phyloP scores from a whole-genome alignment of 805 yeast genomes.

The Metschnikowia amazonensis region DNA sequence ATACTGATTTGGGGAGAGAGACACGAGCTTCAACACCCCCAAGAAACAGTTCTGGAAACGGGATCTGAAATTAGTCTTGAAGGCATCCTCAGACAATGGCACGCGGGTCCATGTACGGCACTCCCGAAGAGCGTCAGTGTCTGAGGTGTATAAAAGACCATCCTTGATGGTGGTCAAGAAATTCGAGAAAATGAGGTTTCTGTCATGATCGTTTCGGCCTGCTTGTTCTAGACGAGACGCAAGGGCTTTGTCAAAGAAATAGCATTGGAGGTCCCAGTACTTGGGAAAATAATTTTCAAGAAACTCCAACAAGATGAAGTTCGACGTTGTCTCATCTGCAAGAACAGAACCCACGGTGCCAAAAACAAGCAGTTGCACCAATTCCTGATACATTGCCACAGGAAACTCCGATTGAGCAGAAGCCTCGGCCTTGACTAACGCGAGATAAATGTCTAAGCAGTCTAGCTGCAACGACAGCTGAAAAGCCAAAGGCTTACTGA shows the following conservation, averaged over 20 bases:
- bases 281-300: slow-evolving; percentile 43
- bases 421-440: slow-evolving; percentile 55
- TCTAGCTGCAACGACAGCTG: slow-evolving; percentile 53
- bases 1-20: slow-evolving; percentile 53
- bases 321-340: slow-evolving; percentile 46
- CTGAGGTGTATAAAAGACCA: slow-evolving; percentile 21
- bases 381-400: slow-evolving; percentile 43
- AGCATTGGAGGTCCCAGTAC: slow-evolving; percentile 76
- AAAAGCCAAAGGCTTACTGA: slow-evolving; percentile 39
- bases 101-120: slow-evolving; percentile 26
- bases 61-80: slow-evolving; percentile 49
- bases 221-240: slow-evolving; percentile 8
- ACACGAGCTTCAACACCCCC: slow-evolving; percentile 45
- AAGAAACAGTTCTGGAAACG: slow-evolving; percentile 72
- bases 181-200: slow-evolving; percentile 32
- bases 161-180: slow-evolving; percentile 36
- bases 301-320: slow-evolving; percentile 53
- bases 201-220: background rate
- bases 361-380: slow-evolving; percentile 31
- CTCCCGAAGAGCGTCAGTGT: slow-evolving; percentile 30
- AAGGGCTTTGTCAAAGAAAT: slow-evolving; percentile 50
- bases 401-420: slow-evolving; percentile 58
- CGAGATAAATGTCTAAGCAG: slow-evolving; percentile 51
- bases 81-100: slow-evolving; percentile 36
- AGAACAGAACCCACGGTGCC: slow-evolving; percentile 36